phyloP scores from a whole-genome alignment of 2,329 filamentous ascomycete genomes.

The Paecilomyces sp. region DNA sequence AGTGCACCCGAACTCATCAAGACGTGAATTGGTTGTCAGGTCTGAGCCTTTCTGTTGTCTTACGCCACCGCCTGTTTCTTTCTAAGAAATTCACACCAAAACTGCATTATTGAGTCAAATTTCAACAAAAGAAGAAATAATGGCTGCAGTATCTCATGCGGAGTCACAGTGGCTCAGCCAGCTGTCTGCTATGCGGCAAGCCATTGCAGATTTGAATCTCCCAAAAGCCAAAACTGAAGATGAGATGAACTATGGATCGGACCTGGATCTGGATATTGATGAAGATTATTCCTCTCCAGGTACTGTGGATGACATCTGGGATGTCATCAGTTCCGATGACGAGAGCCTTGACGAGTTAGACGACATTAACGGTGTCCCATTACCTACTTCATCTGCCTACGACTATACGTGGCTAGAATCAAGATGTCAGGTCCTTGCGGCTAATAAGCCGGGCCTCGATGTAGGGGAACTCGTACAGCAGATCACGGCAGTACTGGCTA shows the following conservation, averaged over 20 bases:
- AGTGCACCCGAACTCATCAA: background rate
- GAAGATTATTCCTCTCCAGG: conserved; percentile 56
- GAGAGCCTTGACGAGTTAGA: conserved; percentile 60
- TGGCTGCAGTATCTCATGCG: conserved; percentile 20
- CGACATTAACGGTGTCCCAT: conserved; percentile 38
- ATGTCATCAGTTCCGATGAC: conserved; percentile 72
- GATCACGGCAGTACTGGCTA: conserved; percentile 65
- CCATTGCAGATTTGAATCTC: conserved; percentile 65
- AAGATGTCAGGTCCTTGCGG: conserved; percentile 62
- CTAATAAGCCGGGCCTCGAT: conserved; percentile 59
- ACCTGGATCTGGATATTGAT: conserved; percentile 52
- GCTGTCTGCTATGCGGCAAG: conserved; percentile 76
- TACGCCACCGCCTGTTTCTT: background rate
- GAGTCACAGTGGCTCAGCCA: conserved; percentile 76
- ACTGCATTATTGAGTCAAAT: background rate
- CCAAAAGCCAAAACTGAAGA: conserved; percentile 42
- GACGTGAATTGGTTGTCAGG: background rate
- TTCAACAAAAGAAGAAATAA: conserved; percentile 4
- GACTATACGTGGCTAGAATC: conserved; percentile 63
- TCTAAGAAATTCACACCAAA: background rate
- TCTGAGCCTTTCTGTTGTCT: background rate
- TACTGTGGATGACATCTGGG: conserved; percentile 78
- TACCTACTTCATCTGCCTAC: conserved; percentile 34
- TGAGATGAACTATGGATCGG: conserved; percentile 42
- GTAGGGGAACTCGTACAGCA: conserved; percentile 68